These are phyloP conservation scores for Neoscytalidium dimidiatum DNA, from an alignment of 2,329 filamentous ascomycete genomes.

Conservation along the genomic window DNA sequence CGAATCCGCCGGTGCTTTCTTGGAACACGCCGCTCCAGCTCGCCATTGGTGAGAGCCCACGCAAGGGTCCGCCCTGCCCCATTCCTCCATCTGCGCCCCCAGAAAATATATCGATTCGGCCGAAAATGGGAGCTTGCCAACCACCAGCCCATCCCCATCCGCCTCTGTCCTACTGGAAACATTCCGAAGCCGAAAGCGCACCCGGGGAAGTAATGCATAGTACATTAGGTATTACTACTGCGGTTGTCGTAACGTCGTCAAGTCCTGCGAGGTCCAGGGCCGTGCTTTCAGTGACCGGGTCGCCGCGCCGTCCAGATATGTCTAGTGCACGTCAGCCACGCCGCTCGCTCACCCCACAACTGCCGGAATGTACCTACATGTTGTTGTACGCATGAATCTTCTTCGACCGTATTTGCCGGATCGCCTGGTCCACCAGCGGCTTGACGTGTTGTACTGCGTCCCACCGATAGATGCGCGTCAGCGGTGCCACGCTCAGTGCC, in stretches of 20 bases:
- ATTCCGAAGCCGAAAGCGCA: conserved; percentile 20
- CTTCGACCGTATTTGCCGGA: conserved; percentile 68
- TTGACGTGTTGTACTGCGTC: conserved; percentile 60
- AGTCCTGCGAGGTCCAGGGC: neutral
- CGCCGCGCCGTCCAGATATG: conserved; percentile 51
- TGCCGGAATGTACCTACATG: conserved; percentile 60
- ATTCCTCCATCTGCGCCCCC: conserved; percentile 15
- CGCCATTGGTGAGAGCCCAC: conserved; percentile 17
- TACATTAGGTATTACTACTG: conserved; percentile 22
- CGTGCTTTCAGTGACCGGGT: conserved; percentile 40
- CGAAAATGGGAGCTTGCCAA: conserved; percentile 17
- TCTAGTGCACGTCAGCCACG: conserved; percentile 29
- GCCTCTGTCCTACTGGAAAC: conserved; percentile 15
- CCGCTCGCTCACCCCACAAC: conserved; percentile 16
- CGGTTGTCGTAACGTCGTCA: conserved; percentile 21
- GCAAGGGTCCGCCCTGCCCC: conserved; percentile 8
- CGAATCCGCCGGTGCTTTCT: conserved; percentile 14
- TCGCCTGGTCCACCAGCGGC: conserved; percentile 63
- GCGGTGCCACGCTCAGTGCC: conserved; percentile 70
- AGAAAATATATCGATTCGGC: conserved; percentile 18
- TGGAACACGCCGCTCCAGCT: conserved; percentile 11
- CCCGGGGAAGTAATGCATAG: conserved; percentile 19
- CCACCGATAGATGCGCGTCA: conserved; percentile 67
- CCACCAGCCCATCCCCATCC: conserved; percentile 14
- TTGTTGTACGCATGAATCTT: conserved; percentile 73